Conservation (phyloP, 2,329 filamentous ascomycete species). For the Claviceps citrina region DNA sequence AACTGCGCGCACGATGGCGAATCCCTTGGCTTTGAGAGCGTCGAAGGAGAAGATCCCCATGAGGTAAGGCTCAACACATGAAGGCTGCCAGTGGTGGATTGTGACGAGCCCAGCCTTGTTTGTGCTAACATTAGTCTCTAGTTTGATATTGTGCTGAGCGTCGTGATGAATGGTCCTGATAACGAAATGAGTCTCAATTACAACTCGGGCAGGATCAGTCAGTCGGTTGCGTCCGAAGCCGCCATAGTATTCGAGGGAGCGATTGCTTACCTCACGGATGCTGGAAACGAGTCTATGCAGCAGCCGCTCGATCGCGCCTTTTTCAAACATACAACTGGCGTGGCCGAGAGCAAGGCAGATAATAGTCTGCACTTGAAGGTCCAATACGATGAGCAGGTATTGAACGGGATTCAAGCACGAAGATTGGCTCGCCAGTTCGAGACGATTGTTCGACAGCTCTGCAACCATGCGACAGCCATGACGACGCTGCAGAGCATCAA, state of each 20-base stretch:
- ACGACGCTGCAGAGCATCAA: background rate
- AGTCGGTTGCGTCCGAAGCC: background rate
- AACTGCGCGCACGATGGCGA: background rate
- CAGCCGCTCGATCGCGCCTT: background rate
- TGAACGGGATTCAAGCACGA: background rate
- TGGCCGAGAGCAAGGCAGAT: background rate
- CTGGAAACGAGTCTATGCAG: background rate
- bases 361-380: background rate
- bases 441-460: background rate
- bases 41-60: conserved; percentile 1
- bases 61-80: background rate
- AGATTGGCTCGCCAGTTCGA: background rate
- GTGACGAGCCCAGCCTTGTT: no score
- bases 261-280: background rate
- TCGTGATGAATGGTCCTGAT: background rate
- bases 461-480: background rate
- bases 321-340: background rate
- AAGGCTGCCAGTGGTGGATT: no score
- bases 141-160: conserved; percentile 2
- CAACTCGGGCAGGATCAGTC: background rate
- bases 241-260: background rate
- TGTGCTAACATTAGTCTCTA: background rate
- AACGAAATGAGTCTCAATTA: background rate
- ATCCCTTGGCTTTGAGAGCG: background rate
- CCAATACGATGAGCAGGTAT: background rate